Evolutionary conservation across 805 yeast species (phyloP).

Genomic region (Cyberlindnera veronae): DNA sequence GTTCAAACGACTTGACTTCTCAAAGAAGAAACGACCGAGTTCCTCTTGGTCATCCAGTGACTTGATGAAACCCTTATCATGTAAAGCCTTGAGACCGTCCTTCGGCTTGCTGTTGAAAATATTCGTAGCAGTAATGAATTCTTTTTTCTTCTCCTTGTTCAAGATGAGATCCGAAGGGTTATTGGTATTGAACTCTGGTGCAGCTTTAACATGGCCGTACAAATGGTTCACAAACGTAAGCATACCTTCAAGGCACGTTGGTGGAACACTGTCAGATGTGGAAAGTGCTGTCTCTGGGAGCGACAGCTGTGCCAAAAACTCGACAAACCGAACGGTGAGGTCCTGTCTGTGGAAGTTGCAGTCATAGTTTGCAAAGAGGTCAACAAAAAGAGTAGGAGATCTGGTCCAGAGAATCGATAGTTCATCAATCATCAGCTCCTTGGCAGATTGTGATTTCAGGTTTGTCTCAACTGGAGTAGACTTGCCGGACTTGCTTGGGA

Average conservation of each 20-base stretch:
- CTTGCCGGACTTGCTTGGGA: constrained; percentile 23
- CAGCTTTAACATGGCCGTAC: constrained; percentile 38
- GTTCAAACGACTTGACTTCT: constrained; percentile 76
- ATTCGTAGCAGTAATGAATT: constrained; percentile 72
- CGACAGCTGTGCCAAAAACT: constrained; percentile 71
- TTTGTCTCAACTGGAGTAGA: constrained; percentile 32
- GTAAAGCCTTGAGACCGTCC: constrained; percentile 63
- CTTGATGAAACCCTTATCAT: constrained; percentile 62
- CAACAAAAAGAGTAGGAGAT: constrained; percentile 71
- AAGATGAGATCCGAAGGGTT: constrained; percentile 20
- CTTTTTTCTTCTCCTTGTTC: constrained; percentile 53
- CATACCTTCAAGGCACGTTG: constrained; percentile 87
- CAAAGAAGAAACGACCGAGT: constrained; percentile 72
- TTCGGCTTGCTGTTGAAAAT: constrained; percentile 76
- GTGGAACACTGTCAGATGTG: constrained; percentile 87
- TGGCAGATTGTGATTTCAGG: constrained; percentile 35
- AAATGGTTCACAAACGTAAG: constrained; percentile 65
- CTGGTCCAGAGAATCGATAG: constrained; percentile 79
- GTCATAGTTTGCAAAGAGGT: constrained; percentile 78
- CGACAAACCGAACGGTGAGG: constrained; percentile 61
- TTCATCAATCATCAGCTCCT: constrained; percentile 83
- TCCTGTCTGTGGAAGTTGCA: constrained; percentile 88
- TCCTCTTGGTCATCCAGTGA: constrained; percentile 49
- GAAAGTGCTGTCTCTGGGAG: constrained; percentile 79
- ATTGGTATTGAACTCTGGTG: constrained; percentile 21